Evolutionary conservation across 2,329 filamentous ascomycete genomes (phyloP), one percentile per base, ranked within the genome.

Genomic region (Ceratocystis albifundus): DNA sequence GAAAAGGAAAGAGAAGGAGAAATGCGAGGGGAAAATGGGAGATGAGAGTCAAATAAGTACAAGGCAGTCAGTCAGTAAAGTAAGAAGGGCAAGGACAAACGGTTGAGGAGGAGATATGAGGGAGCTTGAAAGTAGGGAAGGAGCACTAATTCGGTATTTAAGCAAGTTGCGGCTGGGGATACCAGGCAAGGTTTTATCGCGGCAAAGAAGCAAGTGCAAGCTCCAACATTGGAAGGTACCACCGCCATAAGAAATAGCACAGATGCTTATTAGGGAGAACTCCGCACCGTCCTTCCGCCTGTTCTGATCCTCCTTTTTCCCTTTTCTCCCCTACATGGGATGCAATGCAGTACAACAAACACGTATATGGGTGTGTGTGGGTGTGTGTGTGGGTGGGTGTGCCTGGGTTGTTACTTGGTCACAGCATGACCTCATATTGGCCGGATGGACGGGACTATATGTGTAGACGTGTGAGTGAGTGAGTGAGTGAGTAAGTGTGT

Each of bases 191-290:
- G 12, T 46, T 48, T 48, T 48, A 28, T 63, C 61, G 30, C 63
- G 48, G 63, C 48, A 64, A 64, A 62, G 64, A 46, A 62, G 32
- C 59, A 62, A 62, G 30, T 45, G 61, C 41, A 61, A 50, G 50
- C 66, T 65, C 66, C 62, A 67, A 53, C 55, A 65, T 67, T 30
- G 65, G 62, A 61, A 66, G 30, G 32, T 20, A 63, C 61, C 36
- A 15, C 36, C 36, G 4, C 36, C 36, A 15, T 15, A 41, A 15
- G 12, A 41, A 41, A 41, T 41, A 61, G 30, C 22, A 50, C 48
- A 25, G n/a, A 10, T 8, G 8, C 4, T 41, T 7, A 22, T 20
- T 20, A 25, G 48, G 8, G n/a, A 20, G 25, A 22, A 50, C 48
- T 12, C 20, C 48, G 20, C 48, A 10, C 48, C 48, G 10, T 50